Percentiles rank a stretch among this genome's conserved stretches.
phyloP scores from a whole-genome alignment of 1,284 basidiomycete genomes.

The Pyrrhoderma noxium region DNA sequence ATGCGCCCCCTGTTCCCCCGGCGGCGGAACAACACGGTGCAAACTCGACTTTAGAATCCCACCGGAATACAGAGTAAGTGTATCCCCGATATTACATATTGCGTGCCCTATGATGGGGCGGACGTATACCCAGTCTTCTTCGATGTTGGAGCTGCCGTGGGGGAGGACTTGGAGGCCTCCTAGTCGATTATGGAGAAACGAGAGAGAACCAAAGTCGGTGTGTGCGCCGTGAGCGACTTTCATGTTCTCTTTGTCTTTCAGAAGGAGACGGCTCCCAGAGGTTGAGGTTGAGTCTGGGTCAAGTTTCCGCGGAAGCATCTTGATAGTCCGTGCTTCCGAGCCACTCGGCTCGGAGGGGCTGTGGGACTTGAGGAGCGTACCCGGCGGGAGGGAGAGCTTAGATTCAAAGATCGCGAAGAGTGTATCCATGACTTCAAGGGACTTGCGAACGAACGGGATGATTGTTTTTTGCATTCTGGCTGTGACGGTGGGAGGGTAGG shows the following conservation, averaged over 20 bases:
- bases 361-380: constrained; percentile 44
- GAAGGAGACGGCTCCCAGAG: constrained; percentile 1
- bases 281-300: background rate
- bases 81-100: constrained; percentile 56
- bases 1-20: constrained; percentile 35
- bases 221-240: constrained; percentile 42
- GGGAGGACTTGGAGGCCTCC: constrained; percentile 67
- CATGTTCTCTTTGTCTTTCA: constrained; percentile 23
- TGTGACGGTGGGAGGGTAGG: constrained; percentile 48
- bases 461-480: constrained; percentile 43
- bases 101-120: constrained; percentile 54
- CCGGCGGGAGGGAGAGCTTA: constrained; percentile 46
- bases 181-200: constrained; percentile 61
- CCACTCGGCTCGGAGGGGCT: constrained; percentile 40
- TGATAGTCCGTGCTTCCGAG: constrained; percentile 54
- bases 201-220: constrained; percentile 44
- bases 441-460: constrained; percentile 50
- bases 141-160: constrained; percentile 49
- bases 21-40: constrained; percentile 43
- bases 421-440: constrained; percentile 46
- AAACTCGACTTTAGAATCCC: constrained; percentile 52
- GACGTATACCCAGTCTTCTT: constrained; percentile 65
- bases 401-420: constrained; percentile 51
- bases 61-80: constrained; percentile 49
- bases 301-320: constrained; percentile 34